Conservation (phyloP, 2,329 filamentous ascomycete genomes). For the Ceratocystis diversiconidia region DNA sequence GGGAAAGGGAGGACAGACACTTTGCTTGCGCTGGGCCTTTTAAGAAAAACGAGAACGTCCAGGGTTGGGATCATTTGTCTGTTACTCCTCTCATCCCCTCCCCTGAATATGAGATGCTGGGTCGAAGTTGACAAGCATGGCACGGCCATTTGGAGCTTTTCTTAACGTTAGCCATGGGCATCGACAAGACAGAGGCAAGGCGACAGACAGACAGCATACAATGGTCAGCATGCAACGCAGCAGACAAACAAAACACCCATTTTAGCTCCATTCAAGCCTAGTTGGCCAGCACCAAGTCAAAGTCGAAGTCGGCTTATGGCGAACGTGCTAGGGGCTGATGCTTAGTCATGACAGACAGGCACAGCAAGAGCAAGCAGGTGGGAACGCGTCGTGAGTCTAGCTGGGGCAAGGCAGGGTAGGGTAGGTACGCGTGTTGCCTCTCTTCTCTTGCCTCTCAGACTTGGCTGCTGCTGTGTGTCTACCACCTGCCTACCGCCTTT, state of each 20-base stretch:
- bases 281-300: too few relatives aligned
- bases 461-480: background rate
- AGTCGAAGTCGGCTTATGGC: too few relatives aligned
- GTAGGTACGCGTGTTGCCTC: background rate
- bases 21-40: slow-evolving; percentile 1
- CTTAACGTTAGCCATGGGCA: background rate
- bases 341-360: background rate
- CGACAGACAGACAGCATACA: background rate
- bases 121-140: slow-evolving; percentile 14
- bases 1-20: background rate
- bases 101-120: slow-evolving; percentile 10
- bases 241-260: background rate
- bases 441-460: background rate
- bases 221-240: too few relatives aligned
- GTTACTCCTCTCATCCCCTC: background rate
- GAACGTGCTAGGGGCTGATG: too few relatives aligned
- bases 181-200: background rate
- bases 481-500: background rate
- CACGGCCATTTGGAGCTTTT: slow-evolving; percentile 13
- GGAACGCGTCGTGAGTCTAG: background rate
- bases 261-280: background rate
- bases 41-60: background rate
- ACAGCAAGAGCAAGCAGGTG: background rate
- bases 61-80: slow-evolving; percentile 7
- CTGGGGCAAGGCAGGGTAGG: background rate